Evolutionary conservation across 2,329 filamentous ascomycete genomes (phyloP), one percentile per base, ranked within the genome.

Genomic region (Pestalotiopsis sp.): DNA sequence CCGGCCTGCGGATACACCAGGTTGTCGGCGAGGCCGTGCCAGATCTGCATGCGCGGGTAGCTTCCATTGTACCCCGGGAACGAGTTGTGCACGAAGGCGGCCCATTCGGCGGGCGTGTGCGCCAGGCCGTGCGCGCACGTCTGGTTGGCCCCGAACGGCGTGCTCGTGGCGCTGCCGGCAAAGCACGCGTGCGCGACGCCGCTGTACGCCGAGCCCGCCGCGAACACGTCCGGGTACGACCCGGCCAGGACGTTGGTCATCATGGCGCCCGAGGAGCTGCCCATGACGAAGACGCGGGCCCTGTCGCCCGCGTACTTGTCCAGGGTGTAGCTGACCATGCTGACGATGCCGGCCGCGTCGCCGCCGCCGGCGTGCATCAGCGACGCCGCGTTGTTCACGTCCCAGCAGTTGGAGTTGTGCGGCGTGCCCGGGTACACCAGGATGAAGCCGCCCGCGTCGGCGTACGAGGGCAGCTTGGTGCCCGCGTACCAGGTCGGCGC

Each of bases 1-100:
- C 71, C 70, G 66, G 77, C 78, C 7, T 73, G 70, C 23, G 73
- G 71, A 14, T 68, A 70, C 12, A 81, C 76, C 7, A 78, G 70
- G 2, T 67, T 71, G 66, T 82, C 80, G n/a, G 70, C 73, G 13
- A 74, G 75, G 17, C 80, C 80, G 59, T 82, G 80, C 69, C 73
- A 80, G 12, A 78, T 78, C 69, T 76, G 73, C 74, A 82, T 73
- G 38, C 76, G 73, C 1, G 80, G 79, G 25, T 78, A 76, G 3
- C 70, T 66, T n/a, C 80, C 80, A 2, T 36, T 75, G 65, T 79
- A 82, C 2, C 77, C 77, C 3, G 80, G 78, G 68, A 79, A 80
- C 66, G 77, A 77, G n/a, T 75, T 75, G 25, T 74, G 74, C 23
- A 76, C 80, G 27, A 76, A 72, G 1, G 71, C 68, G 6, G 72